Evolutionary conservation across 495 filamentous ascomycete species (phyloP).

Genomic region (Hypoxylon crocopeplum): DNA sequence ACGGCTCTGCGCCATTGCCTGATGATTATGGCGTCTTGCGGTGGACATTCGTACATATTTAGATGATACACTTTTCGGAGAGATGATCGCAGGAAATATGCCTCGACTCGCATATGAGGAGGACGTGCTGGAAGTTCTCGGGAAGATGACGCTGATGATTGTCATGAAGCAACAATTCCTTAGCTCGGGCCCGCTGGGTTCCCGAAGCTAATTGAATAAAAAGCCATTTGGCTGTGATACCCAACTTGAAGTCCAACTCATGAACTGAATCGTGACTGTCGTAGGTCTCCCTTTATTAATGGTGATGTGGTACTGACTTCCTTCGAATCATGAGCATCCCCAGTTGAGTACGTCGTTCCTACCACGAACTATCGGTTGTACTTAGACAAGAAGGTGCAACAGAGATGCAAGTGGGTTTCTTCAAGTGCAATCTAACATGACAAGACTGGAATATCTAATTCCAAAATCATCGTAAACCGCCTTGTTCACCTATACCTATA

Average conservation of each 20-base stretch:
- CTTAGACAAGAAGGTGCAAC: too few species aligned
- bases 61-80: conserved; percentile 17
- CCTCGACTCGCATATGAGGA: conserved; percentile 23
- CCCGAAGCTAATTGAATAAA: conserved; percentile 15
- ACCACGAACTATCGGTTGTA: too few species aligned
- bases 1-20: conserved; percentile 19
- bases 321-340: too few species aligned
- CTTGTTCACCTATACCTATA: too few species aligned
- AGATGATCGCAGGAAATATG: conserved; percentile 16
- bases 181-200: conserved; percentile 5
- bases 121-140: conserved; percentile 6
- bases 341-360: too few species aligned
- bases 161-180: conserved; percentile 35
- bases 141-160: conserved; percentile 27
- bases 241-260: neutral
- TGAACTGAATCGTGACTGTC: too few species aligned
- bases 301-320: too few species aligned
- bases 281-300: too few species aligned
- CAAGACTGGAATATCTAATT: too few species aligned
- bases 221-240: conserved; percentile 30
- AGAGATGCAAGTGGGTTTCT: too few species aligned
- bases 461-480: too few species aligned
- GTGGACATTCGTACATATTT: conserved; percentile 21
- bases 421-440: too few species aligned
- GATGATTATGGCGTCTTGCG: conserved; percentile 10